Base-by-base conservation (phyloP, 176 grass and related monocot species). In the Raddia guianensis region DNA sequence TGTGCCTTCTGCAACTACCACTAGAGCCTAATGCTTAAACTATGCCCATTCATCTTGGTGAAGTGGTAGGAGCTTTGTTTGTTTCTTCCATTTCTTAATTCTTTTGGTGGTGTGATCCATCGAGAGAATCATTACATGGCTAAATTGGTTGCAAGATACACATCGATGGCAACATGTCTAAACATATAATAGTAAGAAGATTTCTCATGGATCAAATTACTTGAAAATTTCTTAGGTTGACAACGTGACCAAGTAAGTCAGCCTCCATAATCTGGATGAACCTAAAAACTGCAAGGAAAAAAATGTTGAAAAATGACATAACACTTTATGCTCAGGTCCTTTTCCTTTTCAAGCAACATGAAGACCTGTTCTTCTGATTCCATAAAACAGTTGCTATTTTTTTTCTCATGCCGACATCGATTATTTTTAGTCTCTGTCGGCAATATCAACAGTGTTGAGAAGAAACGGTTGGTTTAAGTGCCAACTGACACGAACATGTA, bases 1-100 rank as follows among this genome's bases (percentile, higher is more conserved):
- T 84, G 82, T 70, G 82, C 56, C 82, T 52, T 47, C 55, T 85
- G 70, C 71, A 80, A 81, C 82, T 69, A 89, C 82, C 82, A 5
- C 27, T 44, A 44, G 12, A 49, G 59, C 3, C 68, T 58, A 65
- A 40, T 27, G 63, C 70, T 70, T 67, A 85, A 81, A 89, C 56
- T 66, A 85, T 37, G 5, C 6, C 6, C 13, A 56, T 37, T 16
- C 49, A 56, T 64, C 46, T 66, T 70, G 44, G 37, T 40, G 68
- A 32, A 75, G 63, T 75, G 57, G 71, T 49, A 50, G 47, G 63
- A 58, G 60, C 46, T 48, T 78, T 71, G 64, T 27, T 27, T 27
- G 27, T 27, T 27, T 27, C 71, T 76, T 75, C 16, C 15, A 27
- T 49, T 64, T 70, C 49, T 54, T 27, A 55, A 61, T 80, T 74